Percentiles rank a stretch among this genome's conserved stretches.
These are phyloP conservation scores for Panicum virgatum DNA, from an alignment of 202 grass and related monocot species.

Conservation along the genomic window DNA sequence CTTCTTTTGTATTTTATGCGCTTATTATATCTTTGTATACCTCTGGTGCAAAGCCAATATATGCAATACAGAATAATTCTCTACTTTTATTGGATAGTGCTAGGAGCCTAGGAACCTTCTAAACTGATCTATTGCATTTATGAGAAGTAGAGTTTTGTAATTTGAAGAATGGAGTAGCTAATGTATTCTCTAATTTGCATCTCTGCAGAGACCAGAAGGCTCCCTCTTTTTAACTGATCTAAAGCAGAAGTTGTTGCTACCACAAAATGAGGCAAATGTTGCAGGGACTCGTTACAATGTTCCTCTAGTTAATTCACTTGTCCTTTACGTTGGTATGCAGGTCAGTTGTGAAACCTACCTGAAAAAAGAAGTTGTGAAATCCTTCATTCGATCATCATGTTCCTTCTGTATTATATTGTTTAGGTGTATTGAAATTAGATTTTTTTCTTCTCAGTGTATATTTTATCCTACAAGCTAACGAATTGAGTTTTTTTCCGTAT, in stretches of 20 bases:
- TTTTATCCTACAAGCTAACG: not conserved
- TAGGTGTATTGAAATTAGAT: not conserved
- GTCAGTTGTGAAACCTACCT: conserved; percentile 57
- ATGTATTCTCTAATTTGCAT: conserved; percentile 38
- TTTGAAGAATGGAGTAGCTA: not conserved
- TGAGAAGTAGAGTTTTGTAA: conserved; percentile 16
- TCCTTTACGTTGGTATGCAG: conserved; percentile 94
- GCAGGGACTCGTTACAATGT: conserved; percentile 94
- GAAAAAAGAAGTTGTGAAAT: conserved; percentile 40
- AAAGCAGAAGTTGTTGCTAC: conserved; percentile 79
- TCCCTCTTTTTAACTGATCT: conserved; percentile 81
- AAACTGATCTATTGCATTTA: not conserved
- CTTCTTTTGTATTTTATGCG: not conserved
- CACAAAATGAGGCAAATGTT: conserved; percentile 65
- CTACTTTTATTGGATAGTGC: not conserved
- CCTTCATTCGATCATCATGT: not conserved
- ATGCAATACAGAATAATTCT: not conserved
- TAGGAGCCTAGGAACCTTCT: not conserved
- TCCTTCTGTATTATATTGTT: not conserved
- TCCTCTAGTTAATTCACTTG: conserved; percentile 89
- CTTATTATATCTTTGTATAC: conserved; percentile 7
- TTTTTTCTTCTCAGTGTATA: not conserved
- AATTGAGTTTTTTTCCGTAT: not conserved
- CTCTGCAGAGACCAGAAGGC: conserved; percentile 70
- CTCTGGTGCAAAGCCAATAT: conserved; percentile 1